Base-by-base conservation (phyloP, 2,329 filamentous ascomycete genomes). In the Sclerotinia glacialis region DNA sequence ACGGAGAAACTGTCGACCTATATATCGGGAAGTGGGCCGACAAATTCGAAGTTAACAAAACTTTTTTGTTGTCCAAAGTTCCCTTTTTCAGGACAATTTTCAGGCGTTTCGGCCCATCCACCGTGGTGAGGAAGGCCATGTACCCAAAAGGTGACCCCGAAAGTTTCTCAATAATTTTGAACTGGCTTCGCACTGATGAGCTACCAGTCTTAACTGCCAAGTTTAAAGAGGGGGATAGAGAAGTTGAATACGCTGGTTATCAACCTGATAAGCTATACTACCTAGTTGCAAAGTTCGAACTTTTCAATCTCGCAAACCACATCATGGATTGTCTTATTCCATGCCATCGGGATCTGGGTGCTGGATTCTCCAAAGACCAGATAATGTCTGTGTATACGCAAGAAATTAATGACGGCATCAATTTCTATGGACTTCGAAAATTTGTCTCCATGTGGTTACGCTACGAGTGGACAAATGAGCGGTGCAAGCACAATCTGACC, bases 211-310 rank as follows among this genome's bases (percentile, higher is more conserved):
- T 55, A n/a, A 1, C n/a, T 8, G 34, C 6, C 3, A 2, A 6
- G n/a, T 40, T 23, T 21, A 4, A 14, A 21, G 18, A 54, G 28
- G 3, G 3, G 7, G 1, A 4, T 1, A 5, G 18, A 5, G 0
- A 0, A 34, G 6, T 54, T 7, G 3, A 5, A 12, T 54, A 54
- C 28, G 2, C 5, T 14, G 28, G 52, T 7, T 55, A 37, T 3
- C 1, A 26, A 2, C 34, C n/a, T 1, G 53, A 23, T 5, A 0
- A 1, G 1, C 0, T 55, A 2, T 55, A 55, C n/a, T 37, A 7
- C 8, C 0, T 37, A 4, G 21, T n/a, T 12, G 1, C 1, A 16
- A 9, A 0, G 12, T 16, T 40, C 3, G 0, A n/a, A 1, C 2
- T 53, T 11, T 1, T 3, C 1, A 2, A 1, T 54, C 28, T 54